Evolutionary conservation across 2,329 filamentous ascomycete species (phyloP).

Genomic region (Gnomoniopsis sp.): DNA sequence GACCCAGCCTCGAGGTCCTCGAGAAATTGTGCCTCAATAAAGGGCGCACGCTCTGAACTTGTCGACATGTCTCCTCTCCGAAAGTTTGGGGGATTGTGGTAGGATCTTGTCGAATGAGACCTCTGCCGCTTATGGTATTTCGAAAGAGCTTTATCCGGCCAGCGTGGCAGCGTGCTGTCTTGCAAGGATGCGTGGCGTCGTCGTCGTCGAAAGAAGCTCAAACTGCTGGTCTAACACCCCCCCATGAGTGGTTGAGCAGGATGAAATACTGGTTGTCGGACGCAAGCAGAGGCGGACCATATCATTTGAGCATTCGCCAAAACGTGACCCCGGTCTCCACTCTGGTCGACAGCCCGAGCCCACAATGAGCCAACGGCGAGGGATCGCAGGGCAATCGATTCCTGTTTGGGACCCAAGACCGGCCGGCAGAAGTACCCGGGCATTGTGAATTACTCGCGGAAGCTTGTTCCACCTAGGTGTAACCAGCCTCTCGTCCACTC

Average conservation of each 20-base stretch:
- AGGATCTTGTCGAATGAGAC: background rate
- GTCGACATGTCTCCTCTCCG: slow-evolving; percentile 7
- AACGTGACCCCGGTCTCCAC: background rate
- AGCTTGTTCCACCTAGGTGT: slow-evolving; percentile 10
- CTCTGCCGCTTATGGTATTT: background rate
- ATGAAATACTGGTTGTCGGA: slow-evolving; percentile 6
- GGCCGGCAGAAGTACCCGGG: background rate
- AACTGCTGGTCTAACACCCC: background rate
- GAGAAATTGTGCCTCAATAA: slow-evolving; percentile 15
- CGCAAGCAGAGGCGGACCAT: background rate
- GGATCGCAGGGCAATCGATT: slow-evolving; percentile 7
- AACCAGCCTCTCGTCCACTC: slow-evolving; percentile 12
- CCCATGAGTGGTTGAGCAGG: background rate
- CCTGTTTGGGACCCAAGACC: slow-evolving; percentile 9
- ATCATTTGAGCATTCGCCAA: background rate
- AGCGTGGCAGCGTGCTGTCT: background rate
- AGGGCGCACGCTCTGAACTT: slow-evolving; percentile 15
- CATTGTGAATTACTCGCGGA: slow-evolving; percentile 2
- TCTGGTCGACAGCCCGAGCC: background rate
- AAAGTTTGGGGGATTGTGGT: background rate
- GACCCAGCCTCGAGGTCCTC: slow-evolving; percentile 11
- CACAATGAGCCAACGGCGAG: slow-evolving; percentile 6
- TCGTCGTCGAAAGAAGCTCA: background rate
- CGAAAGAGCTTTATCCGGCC: background rate
- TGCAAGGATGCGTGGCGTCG: background rate